These are phyloP conservation scores for Populus trichocarpa DNA, from an alignment of 441 rosid genomes.

Conservation along the genomic window DNA sequence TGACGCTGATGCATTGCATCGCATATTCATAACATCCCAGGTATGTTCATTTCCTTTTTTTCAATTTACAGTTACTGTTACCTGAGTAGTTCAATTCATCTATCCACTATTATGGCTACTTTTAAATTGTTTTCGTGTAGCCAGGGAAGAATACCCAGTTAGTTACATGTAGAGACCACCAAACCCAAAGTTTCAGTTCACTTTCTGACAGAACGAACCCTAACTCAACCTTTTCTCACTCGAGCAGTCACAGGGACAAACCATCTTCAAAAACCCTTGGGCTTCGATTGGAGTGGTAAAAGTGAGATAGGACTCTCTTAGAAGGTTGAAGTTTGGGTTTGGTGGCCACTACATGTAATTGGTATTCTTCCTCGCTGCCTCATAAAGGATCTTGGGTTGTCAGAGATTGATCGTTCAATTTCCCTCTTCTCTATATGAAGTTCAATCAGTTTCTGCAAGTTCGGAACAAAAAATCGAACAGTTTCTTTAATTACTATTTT, in stretches of 20 bases:
- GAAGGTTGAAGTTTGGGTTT: background rate
- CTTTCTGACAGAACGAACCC: background rate
- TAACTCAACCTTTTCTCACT: background rate
- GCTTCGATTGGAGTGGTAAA: background rate
- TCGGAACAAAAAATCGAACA: background rate
- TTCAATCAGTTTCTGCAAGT: background rate
- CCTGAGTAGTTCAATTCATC: background rate
- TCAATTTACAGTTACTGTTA: background rate
- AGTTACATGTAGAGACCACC: background rate
- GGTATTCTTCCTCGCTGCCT: background rate
- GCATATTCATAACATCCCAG: slow-evolving; percentile 89
- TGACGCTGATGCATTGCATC: slow-evolving; percentile 73
- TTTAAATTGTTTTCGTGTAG: too few relatives aligned
- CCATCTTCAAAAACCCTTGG: background rate
- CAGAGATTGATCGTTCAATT: background rate
- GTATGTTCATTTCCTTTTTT: slow-evolving; percentile 26
- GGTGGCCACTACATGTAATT: background rate
- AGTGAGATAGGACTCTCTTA: background rate
- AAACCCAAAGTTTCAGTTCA: background rate
- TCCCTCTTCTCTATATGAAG: too few relatives aligned
- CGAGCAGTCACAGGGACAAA: background rate
- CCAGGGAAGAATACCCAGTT: background rate
- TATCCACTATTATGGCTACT: background rate
- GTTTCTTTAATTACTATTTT: background rate
- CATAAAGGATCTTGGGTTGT: background rate